phyloP scores from a whole-genome alignment of 1,284 basidiomycete genomes.

The Meripilus lineatus region DNA sequence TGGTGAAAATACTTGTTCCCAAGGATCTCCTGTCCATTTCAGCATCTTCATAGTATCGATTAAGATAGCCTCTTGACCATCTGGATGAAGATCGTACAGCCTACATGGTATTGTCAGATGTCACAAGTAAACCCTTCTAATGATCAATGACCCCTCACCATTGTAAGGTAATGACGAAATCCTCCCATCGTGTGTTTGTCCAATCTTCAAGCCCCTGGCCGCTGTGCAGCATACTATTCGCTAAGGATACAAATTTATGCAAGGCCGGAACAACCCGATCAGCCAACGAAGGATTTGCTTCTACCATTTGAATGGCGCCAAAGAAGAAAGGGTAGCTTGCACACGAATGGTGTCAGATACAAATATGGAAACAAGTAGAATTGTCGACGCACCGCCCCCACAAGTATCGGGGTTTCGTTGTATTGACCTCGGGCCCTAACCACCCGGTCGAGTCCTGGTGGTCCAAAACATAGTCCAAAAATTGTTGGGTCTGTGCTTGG shows the following conservation, averaged over 20 bases:
- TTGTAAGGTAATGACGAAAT: constrained; percentile 49
- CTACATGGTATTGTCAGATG: constrained; percentile 21
- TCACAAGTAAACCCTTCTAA: not conserved
- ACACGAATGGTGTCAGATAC: constrained; percentile 1
- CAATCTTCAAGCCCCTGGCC: constrained; percentile 48
- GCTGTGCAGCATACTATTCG: constrained; percentile 50
- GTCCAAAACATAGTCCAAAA: constrained; percentile 49
- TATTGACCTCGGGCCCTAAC: constrained; percentile 53
- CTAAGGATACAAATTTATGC: constrained; percentile 48
- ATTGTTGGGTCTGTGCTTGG: constrained; percentile 42
- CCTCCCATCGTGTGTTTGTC: constrained; percentile 53
- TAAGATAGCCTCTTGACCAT: constrained; percentile 44
- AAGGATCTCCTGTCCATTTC: constrained; percentile 50
- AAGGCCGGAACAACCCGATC: constrained; percentile 41
- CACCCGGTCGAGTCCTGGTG: constrained; percentile 52
- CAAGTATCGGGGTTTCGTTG: constrained; percentile 47
- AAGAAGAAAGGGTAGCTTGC: constrained; percentile 50
- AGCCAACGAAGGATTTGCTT: constrained; percentile 40
- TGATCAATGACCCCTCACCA: constrained; percentile 34
- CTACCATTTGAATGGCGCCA: constrained; percentile 50
- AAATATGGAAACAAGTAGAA: not conserved
- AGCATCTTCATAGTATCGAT: constrained; percentile 52
- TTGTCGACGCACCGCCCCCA: constrained; percentile 45
- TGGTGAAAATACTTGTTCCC: constrained; percentile 34
- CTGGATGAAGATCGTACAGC: constrained; percentile 50